Evolutionary conservation across 2,329 filamentous ascomycete species (phyloP).

Genomic region (Teratosphaeria viscida): DNA sequence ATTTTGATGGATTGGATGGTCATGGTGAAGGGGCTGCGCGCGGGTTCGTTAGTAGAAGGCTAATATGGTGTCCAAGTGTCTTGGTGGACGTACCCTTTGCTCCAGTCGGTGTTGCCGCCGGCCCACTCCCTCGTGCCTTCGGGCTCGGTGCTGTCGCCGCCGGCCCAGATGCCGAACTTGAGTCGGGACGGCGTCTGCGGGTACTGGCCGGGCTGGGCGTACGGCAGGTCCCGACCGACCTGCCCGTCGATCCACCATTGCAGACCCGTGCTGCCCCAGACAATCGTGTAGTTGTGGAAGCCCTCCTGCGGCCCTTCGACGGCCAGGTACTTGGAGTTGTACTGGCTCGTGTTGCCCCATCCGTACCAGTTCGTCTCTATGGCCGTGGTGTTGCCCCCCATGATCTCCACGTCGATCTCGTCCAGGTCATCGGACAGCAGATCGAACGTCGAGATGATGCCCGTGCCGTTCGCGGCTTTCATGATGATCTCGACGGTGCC

Average conservation of each 20-base stretch:
- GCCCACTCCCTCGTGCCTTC: constrained; percentile 30
- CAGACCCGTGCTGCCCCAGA: constrained; percentile 58
- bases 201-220: constrained; percentile 32
- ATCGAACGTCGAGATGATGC: constrained; percentile 74
- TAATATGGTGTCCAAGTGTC: background rate
- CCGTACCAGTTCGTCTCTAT: constrained; percentile 68
- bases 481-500: constrained; percentile 68
- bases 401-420: constrained; percentile 80
- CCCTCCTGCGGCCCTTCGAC: constrained; percentile 47
- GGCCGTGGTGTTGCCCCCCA: constrained; percentile 53
- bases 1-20: constrained; percentile 25
- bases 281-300: constrained; percentile 59
- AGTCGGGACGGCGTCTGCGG: constrained; percentile 68
- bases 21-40: constrained; percentile 25
- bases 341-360: constrained; percentile 53
- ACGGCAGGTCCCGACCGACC: constrained; percentile 53
- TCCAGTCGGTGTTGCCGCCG: constrained; percentile 25
- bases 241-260: constrained; percentile 61
- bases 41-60: background rate
- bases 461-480: constrained; percentile 63
- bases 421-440: constrained; percentile 75
- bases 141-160: constrained; percentile 65
- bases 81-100: constrained; percentile 15
- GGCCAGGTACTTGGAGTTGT: constrained; percentile 54
- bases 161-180: constrained; percentile 69